These are phyloP conservation scores for Ophiosphaerella herpotricha DNA, from an alignment of 2,329 filamentous ascomycete genomes.

Conservation along the genomic window DNA sequence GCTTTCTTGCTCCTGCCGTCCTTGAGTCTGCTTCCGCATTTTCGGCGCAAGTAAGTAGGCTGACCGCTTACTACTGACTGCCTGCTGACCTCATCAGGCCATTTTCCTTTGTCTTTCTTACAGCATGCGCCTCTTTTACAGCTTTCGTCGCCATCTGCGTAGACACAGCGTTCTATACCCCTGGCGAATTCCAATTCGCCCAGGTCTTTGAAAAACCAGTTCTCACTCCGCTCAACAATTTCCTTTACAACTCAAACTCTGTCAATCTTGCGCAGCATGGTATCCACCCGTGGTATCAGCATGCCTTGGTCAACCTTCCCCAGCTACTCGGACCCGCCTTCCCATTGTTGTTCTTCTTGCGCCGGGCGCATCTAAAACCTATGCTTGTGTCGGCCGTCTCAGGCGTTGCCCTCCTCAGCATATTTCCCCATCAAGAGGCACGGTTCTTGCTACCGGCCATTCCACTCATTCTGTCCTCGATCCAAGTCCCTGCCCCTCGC, in stretches of 20 bases:
- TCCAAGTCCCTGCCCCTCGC: slow-evolving; percentile 66
- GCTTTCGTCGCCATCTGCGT: slow-evolving; percentile 73
- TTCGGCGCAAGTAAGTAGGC: slow-evolving; percentile 71
- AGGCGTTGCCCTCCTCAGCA: slow-evolving; percentile 70
- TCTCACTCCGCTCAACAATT: slow-evolving; percentile 59
- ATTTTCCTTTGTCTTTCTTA: slow-evolving; percentile 64
- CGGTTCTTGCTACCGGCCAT: slow-evolving; percentile 77
- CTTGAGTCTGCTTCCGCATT: slow-evolving; percentile 82
- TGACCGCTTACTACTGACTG: neutral
- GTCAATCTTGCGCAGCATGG: slow-evolving; percentile 59
- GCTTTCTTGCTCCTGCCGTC: slow-evolving; percentile 87
- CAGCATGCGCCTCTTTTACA: slow-evolving; percentile 69
- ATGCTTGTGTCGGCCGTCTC: slow-evolving; percentile 75
- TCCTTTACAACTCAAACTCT: slow-evolving; percentile 55
- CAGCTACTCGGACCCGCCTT: slow-evolving; percentile 58
- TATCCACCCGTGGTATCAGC: slow-evolving; percentile 59
- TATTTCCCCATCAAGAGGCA: slow-evolving; percentile 80
- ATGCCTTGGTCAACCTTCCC: slow-evolving; percentile 57
- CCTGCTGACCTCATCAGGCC: slow-evolving; percentile 49
- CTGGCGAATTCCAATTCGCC: slow-evolving; percentile 65
- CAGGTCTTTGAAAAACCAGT: slow-evolving; percentile 62
- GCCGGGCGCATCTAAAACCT: slow-evolving; percentile 55
- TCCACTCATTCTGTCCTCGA: slow-evolving; percentile 75
- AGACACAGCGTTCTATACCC: slow-evolving; percentile 81
- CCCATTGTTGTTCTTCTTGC: slow-evolving; percentile 56